phyloP scores from a whole-genome alignment of 108 stramenopile species.

The Nitzschia sp. region DNA sequence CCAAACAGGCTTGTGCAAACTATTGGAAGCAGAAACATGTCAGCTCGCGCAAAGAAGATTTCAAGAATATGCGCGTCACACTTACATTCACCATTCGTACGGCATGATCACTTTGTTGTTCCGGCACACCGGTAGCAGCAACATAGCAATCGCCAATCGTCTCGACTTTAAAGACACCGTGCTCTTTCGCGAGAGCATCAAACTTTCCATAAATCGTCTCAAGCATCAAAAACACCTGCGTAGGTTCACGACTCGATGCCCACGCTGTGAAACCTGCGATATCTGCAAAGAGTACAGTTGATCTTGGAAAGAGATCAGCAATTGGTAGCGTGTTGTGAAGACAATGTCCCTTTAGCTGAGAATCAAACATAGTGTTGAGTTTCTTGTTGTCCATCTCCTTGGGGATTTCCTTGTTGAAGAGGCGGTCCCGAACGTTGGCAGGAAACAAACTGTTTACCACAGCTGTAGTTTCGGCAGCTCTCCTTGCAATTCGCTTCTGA shows the following conservation, averaged over 20 bases:
- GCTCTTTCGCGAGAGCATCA: constrained; percentile 35
- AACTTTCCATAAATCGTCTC: constrained; percentile 56
- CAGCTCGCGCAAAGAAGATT: background rate
- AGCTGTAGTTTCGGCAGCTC: constrained; percentile 9
- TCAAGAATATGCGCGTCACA: background rate
- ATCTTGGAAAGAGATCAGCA: constrained; percentile 22
- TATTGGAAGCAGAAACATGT: background rate
- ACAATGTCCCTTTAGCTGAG: background rate
- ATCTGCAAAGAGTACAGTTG: constrained; percentile 29
- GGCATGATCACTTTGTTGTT: constrained; percentile 6
- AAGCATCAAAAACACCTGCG: constrained; percentile 51
- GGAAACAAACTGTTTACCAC: constrained; percentile 10
- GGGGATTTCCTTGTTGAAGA: constrained; percentile 1
- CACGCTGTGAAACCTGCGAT: constrained; percentile 55
- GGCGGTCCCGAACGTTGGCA: constrained; percentile 4
- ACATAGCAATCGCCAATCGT: constrained; percentile 16
- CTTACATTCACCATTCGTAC: constrained; percentile 9
- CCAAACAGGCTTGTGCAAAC: constrained; percentile 8
- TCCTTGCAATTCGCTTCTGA: background rate
- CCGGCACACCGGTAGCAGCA: constrained; percentile 7
- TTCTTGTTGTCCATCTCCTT: background rate
- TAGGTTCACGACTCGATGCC: constrained; percentile 49
- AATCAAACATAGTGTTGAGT: background rate
- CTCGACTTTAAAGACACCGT: constrained; percentile 18
- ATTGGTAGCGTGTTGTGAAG: background rate